Evolutionary conservation across 1,284 basidiomycete species (phyloP), one percentile per base, ranked within the genome.

Genomic region (Inonotus hispidus): DNA sequence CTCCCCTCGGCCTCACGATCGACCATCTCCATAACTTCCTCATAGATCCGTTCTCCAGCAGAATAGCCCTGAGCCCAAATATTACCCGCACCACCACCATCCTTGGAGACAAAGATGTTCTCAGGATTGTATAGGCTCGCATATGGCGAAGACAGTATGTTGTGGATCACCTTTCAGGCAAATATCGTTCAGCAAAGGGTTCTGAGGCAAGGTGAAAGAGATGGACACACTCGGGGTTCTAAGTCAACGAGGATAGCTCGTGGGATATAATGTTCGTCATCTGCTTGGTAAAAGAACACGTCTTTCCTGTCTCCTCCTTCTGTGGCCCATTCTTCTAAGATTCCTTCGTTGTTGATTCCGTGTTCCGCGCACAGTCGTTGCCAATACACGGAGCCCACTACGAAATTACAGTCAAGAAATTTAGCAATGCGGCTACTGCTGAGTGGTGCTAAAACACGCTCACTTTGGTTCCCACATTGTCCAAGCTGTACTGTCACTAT

Each of bases 231-330:
- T 72, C 97, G 81, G 52, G 97, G 97, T 72, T 99, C 97, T n/a
- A 98, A 82, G 75, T 99, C 97, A 60, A 99, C 88, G 25, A 99
- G 82, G 64, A 99, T 96, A 3, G 97, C 93, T 59, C 97, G 84
- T 8, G 97, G 97, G 67, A 99, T 95, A 73, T 99, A 99, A 71
- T 98, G 96, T 72, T 99, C 97, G 72, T 99, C 97, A 73, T 99
- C 97, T 11, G 97, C 97, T 73, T 99, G 97, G 74, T 99, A 99
- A 77, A 99, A 99, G 77, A 99, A 99, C 46, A 98, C 96, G 75
- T 99, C 97, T 71, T 99, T 99, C 68, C 97, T 82, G 74, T 99
- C 97, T 3, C 92, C 91, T 32, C 91, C 92, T 69, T 95, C 93
- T 2, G 90, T 92, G 2, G 93, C 93, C 91, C 92, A 95, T 66